These are phyloP conservation scores for Macrocybe gigantea DNA, from an alignment of 768 basidiomycete species.

Conservation along the genomic window DNA sequence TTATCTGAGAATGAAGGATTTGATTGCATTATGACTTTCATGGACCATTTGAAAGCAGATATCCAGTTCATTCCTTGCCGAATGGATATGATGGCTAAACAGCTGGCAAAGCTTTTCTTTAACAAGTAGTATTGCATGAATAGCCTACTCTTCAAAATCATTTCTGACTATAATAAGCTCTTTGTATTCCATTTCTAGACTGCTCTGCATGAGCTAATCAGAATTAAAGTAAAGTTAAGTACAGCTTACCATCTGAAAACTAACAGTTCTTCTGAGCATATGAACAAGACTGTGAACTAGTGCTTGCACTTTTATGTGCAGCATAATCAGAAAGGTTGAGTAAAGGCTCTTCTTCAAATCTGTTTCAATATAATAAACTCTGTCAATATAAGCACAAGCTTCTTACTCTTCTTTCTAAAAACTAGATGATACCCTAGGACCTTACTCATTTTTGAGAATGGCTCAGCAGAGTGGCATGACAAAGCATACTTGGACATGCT, in stretches of 20 bases:
- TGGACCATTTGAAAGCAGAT: slow-evolving; percentile 1
- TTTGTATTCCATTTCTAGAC: slow-evolving; percentile 5
- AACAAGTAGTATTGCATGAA: slow-evolving; percentile 19
- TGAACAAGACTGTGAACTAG: slow-evolving; percentile 22
- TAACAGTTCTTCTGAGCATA: slow-evolving; percentile 25
- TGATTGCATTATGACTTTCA: slow-evolving; percentile 15
- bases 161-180: slow-evolving; percentile 13
- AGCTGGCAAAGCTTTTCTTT: slow-evolving; percentile 15
- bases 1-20: slow-evolving; percentile 9
- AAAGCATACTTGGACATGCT: background rate
- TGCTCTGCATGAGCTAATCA: slow-evolving; percentile 12
- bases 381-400: slow-evolving; percentile 25
- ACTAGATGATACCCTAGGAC: slow-evolving; percentile 14
- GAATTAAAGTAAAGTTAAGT: slow-evolving; percentile 18
- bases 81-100: slow-evolving; percentile 6
- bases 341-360: slow-evolving; percentile 18
- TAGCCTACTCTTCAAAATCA: slow-evolving; percentile 23
- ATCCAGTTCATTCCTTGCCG: slow-evolving; percentile 11
- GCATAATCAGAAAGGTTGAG: slow-evolving; percentile 23
- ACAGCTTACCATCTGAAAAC: slow-evolving; percentile 12
- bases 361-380: slow-evolving; percentile 33
- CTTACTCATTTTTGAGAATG: too few species aligned
- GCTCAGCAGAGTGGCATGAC: too few species aligned
- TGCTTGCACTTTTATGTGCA: slow-evolving; percentile 19
- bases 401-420: slow-evolving; percentile 26